A percentile compares a stretch with the other conserved stretches of the same genome.
Conservation (phyloP, 306 rosid genomes). For the Acacia crassicarpa region DNA sequence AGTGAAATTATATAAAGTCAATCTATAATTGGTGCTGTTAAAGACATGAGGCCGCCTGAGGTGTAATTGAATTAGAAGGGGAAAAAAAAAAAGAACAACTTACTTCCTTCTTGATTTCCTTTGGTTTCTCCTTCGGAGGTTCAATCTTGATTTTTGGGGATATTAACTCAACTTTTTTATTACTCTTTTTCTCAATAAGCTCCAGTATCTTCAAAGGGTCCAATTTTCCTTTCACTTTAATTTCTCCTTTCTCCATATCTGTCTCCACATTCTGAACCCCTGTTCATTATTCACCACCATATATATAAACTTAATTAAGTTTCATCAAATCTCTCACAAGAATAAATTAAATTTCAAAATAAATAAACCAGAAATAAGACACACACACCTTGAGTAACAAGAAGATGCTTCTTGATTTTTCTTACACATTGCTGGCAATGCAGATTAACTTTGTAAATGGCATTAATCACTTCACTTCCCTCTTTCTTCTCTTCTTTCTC, state of each 20-base stretch:
- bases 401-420: constrained; percentile 73
- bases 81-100: constrained; percentile 29
- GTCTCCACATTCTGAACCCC: constrained; percentile 72
- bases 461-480: constrained; percentile 52
- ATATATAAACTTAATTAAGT: background rate
- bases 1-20: too few species aligned
- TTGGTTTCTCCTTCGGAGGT: constrained; percentile 39
- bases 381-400: constrained; percentile 51
- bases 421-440: constrained; percentile 80
- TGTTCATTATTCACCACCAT: constrained; percentile 12
- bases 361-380: background rate
- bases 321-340: background rate
- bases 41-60: background rate
- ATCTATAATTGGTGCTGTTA: background rate
- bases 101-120: constrained; percentile 62
- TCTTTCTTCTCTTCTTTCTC: constrained; percentile 35
- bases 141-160: constrained; percentile 70
- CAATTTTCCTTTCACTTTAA: constrained; percentile 64
- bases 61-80: background rate
- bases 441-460: constrained; percentile 69
- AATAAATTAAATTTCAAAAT: background rate
- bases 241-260: constrained; percentile 64
- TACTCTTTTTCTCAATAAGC: constrained; percentile 54
- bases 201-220: constrained; percentile 62
- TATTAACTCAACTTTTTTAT: constrained; percentile 66